Conservation (phyloP, 345 rosid species). For the Eucalyptus regnans region DNA sequence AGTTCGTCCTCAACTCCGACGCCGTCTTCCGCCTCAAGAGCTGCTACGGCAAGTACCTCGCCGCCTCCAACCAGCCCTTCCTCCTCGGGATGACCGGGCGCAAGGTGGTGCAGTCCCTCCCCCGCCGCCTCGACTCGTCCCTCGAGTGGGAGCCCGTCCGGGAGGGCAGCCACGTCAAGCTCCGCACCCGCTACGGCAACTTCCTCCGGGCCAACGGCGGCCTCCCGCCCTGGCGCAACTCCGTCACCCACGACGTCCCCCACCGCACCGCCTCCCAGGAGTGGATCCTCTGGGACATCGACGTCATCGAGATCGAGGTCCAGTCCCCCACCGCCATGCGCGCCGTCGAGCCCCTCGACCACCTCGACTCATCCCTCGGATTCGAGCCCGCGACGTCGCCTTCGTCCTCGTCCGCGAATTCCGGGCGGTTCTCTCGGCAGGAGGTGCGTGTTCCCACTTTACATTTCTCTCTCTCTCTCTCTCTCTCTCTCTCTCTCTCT, state of each 20-base stretch:
- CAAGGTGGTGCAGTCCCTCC: slow-evolving; percentile 52
- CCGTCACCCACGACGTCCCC: slow-evolving; percentile 70
- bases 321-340: slow-evolving; percentile 12
- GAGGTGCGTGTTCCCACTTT: slow-evolving; percentile 29
- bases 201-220: slow-evolving; percentile 80
- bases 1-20: slow-evolving; percentile 32
- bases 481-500: not conserved
- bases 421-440: slow-evolving; percentile 45
- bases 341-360: slow-evolving; percentile 1
- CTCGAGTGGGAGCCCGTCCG: slow-evolving; percentile 72
- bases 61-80: slow-evolving; percentile 76
- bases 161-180: slow-evolving; percentile 43
- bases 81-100: slow-evolving; percentile 68
- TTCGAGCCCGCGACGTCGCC: slow-evolving; percentile 24
- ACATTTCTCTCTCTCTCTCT: not conserved
- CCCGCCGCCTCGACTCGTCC: slow-evolving; percentile 36
- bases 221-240: slow-evolving; percentile 82
- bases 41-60: slow-evolving; percentile 59
- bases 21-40: slow-evolving; percentile 55
- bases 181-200: slow-evolving; percentile 48
- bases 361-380: not conserved
- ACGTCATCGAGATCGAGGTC: slow-evolving; percentile 42
- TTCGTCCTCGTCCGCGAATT: slow-evolving; percentile 23
- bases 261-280: slow-evolving; percentile 61
- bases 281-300: slow-evolving; percentile 72